phyloP scores from a whole-genome alignment of 345 rosid species.

The Citrus inodora region DNA sequence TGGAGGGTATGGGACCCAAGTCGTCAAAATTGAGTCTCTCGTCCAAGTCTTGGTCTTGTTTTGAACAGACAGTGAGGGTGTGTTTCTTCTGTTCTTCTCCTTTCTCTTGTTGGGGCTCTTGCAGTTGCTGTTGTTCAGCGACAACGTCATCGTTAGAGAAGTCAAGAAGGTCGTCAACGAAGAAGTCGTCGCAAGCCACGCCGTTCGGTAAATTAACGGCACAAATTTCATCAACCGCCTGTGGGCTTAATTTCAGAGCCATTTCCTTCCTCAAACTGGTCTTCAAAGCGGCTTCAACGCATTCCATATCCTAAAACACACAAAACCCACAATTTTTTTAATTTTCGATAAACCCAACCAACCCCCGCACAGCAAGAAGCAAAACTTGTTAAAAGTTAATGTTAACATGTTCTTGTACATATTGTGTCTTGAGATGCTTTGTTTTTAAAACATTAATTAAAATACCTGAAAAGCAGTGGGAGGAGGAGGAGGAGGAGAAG shows the following conservation, averaged over 20 bases:
- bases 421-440: background rate
- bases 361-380: conserved; percentile 10
- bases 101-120: background rate
- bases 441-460: background rate
- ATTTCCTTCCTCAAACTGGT: conserved; percentile 56
- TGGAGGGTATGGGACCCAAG: conserved; percentile 43
- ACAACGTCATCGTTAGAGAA: conserved; percentile 65
- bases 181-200: conserved; percentile 53
- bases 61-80: conserved; percentile 16
- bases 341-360: background rate
- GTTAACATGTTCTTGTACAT: no score
- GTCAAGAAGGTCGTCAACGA: conserved; percentile 78
- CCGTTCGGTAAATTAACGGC: conserved; percentile 35
- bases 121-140: conserved; percentile 13
- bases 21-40: conserved; percentile 25
- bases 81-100: conserved; percentile 15
- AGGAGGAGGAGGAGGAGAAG: background rate
- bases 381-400: background rate
- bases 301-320: conserved; percentile 49
- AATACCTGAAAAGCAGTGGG: conserved; percentile 25
- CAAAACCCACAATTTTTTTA: background rate
- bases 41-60: background rate
- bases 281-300: conserved; percentile 68
- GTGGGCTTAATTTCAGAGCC: conserved; percentile 39
- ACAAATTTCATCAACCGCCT: conserved; percentile 36